These are phyloP conservation scores for Caloboletus firmus DNA, from an alignment of 1,284 basidiomycete species.

Conservation along the genomic window DNA sequence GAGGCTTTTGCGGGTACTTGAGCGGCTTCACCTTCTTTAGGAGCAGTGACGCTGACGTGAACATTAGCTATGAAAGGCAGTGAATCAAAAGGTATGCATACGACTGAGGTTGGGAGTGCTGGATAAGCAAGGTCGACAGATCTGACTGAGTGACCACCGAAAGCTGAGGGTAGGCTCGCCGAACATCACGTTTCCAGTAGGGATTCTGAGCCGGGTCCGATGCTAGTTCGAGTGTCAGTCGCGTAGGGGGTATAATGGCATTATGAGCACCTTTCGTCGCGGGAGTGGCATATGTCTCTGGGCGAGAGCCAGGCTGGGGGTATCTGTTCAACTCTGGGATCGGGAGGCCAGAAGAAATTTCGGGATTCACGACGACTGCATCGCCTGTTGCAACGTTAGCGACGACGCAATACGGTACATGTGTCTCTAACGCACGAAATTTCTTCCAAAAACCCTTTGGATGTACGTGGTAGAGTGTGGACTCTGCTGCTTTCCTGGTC, in stretches of 20 bases:
- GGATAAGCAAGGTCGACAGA: conserved; percentile 79
- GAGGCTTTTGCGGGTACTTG: conserved; percentile 49
- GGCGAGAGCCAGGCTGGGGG: conserved; percentile 84
- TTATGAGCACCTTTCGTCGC: conserved; percentile 74
- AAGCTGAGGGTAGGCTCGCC: conserved; percentile 86
- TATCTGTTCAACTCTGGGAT: conserved; percentile 71
- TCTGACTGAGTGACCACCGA: conserved; percentile 82
- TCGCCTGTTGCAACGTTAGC: conserved; percentile 54
- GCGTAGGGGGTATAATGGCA: not conserved
- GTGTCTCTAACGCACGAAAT: conserved; percentile 60
- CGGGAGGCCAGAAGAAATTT: conserved; percentile 92
- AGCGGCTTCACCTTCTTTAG: conserved; percentile 46
- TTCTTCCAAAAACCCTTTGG: conserved; percentile 94
- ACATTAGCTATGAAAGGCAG: conserved; percentile 10
- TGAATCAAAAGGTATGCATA: conserved; percentile 41
- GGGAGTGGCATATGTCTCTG: conserved; percentile 83
- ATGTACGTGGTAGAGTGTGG: conserved; percentile 83
- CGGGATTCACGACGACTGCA: conserved; percentile 76
- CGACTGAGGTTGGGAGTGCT: conserved; percentile 69
- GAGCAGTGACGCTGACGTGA: conserved; percentile 53
- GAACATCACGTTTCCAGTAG: conserved; percentile 94
- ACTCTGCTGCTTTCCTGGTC: conserved; percentile 74
- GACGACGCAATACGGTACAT: not conserved
- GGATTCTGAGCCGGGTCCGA: conserved; percentile 82
- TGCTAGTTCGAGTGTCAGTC: conserved; percentile 43